Percentiles rank a stretch among this genome's conserved stretches.
Evolutionary conservation across 768 basidiomycete species (phyloP).

Genomic region (Artomyces pyxidatus): DNA sequence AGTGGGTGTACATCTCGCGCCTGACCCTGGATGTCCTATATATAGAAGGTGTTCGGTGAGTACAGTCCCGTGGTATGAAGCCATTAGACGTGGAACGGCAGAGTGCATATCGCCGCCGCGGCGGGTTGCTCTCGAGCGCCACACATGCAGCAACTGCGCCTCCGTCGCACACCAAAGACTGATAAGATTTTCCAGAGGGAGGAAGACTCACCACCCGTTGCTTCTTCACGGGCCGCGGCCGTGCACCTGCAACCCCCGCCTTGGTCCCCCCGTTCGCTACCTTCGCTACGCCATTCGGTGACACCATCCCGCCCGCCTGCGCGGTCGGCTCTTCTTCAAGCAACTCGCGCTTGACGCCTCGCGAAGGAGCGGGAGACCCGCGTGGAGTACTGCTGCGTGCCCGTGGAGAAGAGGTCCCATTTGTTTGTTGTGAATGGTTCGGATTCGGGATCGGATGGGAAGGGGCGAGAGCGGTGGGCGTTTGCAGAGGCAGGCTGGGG

Average conservation of each 20-base stretch:
- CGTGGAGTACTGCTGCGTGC: constrained; percentile 12
- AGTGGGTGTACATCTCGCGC: constrained; percentile 15
- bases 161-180: no score
- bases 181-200: no score
- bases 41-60: no score
- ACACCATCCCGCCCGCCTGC: no score
- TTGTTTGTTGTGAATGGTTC: background rate
- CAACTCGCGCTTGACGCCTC: constrained; percentile 15
- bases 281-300: no score
- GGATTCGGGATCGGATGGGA: background rate
- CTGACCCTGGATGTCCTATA: constrained; percentile 16
- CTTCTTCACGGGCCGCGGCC: constrained; percentile 16
- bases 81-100: no score
- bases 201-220: constrained; percentile 14
- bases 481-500: background rate
- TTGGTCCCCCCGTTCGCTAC: constrained; percentile 1
- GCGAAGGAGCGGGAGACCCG: background rate
- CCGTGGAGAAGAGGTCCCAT: background rate
- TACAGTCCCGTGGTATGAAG: no score
- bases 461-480: constrained; percentile 3
- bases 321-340: constrained; percentile 13
- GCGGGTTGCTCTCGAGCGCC: no score
- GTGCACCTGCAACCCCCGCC: constrained; percentile 14
- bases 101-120: no score
- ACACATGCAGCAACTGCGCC: no score